Evolutionary conservation across 352 stramenopile species (phyloP), one percentile per base, ranked within the genome.

Genomic region (Globisporangium viniferum): DNA sequence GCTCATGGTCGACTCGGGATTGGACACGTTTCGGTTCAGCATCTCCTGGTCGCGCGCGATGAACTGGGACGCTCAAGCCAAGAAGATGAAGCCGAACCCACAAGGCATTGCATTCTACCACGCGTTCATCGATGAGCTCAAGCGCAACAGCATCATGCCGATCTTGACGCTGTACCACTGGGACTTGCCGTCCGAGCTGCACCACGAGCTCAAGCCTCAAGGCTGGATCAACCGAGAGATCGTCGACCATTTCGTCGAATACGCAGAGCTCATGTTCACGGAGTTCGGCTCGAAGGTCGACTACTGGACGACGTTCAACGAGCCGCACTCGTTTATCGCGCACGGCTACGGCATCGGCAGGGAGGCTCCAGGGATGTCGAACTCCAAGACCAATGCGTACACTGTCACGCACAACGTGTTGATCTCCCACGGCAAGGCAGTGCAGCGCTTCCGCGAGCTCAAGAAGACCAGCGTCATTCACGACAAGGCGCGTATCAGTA

Each of bases 291-390:
- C 84, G 64, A 90, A 96, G 59, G 90, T 99, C 18, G 90, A 95
- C 68, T 89, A 88, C 64, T 99, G 96, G 96, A 89, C 97, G 15
- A 99, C 96, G 3, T 93, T 99, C 65, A 99, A 99, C 69, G 97
- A 99, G 75, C 82, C 93, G 15, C 94, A 90, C 79, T 94, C 81
- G 9, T 89, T 98, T 44, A 83, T 86, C 22, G 89, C 90, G 27
- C 73, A 89, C 36, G 95, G 88, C 22, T 98, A 98, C 73, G 85
- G 88, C 59, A 88, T 82, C 53, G 92, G 90, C 57, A 64, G 73
- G 46, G 73, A 73, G 24, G 79, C 78, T 29, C 75, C 78, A 0
- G 76, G 73, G 0, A 64, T 77, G 5, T 69, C 72, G 36, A 35
- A 82, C 33, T 87, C 75, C 0, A 67, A 70, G 6, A 84, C 72